A percentile compares a stretch with the other conserved stretches of the same genome.
These are phyloP conservation scores for Starmerella lactis-condensi DNA, from an alignment of 805 yeast genomes.

Conservation along the genomic window DNA sequence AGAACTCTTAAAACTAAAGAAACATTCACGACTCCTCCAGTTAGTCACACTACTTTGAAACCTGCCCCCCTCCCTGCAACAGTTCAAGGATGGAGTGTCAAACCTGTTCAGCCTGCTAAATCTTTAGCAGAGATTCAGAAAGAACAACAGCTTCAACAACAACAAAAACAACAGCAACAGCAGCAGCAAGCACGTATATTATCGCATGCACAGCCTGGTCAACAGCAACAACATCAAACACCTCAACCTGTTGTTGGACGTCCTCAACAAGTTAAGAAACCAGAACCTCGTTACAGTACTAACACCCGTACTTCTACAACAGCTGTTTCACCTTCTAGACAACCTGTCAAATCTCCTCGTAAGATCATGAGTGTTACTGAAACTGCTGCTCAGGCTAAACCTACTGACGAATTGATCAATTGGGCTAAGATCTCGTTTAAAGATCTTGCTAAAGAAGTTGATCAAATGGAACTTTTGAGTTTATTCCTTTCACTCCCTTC, in stretches of 20 bases:
- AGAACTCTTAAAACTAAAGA: too few relatives aligned
- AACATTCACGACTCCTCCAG: too few relatives aligned
- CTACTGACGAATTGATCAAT: slow-evolving; percentile 24
- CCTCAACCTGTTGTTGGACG: slow-evolving; percentile 1
- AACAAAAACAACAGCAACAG: neutral
- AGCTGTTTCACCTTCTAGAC: slow-evolving; percentile 1
- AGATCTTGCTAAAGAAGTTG: slow-evolving; percentile 55
- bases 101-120: slow-evolving; percentile 18
- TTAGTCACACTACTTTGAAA: neutral
- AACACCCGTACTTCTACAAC: neutral
- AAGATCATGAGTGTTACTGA: slow-evolving; percentile 7
- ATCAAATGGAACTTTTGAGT: slow-evolving; percentile 58
- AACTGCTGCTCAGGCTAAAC: slow-evolving; percentile 14
- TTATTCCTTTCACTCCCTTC: slow-evolving; percentile 65
- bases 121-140: slow-evolving; percentile 24
- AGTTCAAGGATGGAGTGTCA: slow-evolving; percentile 14
- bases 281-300: neutral
- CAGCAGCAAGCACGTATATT: neutral
- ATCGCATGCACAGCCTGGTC: neutral
- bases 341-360: neutral
- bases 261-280: neutral
- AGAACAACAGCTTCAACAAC: slow-evolving; percentile 15
- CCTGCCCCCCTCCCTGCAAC: slow-evolving; percentile 10
- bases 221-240: neutral
- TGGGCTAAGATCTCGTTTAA: slow-evolving; percentile 25